These are phyloP conservation scores for Wickerhamiella dianesei DNA, from an alignment of 805 yeast genomes.

Conservation along the genomic window DNA sequence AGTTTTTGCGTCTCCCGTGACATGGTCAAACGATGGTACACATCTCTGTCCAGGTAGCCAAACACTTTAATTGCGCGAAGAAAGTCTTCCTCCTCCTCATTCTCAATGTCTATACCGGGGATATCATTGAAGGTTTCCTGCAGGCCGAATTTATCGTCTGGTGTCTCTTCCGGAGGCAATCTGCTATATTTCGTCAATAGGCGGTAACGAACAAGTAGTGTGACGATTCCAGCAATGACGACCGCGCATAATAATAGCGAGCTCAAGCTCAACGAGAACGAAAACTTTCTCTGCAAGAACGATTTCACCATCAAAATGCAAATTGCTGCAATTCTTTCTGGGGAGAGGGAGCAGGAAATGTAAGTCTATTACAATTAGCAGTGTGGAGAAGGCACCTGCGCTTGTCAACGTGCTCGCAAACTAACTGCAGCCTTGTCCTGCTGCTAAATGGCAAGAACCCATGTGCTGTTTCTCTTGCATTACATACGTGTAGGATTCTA, in stretches of 20 bases:
- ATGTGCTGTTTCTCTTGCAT: too few relatives aligned
- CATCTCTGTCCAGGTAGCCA: conserved; percentile 82
- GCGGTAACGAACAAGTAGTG: conserved; percentile 45
- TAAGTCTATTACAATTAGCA: not conserved
- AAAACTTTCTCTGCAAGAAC: conserved; percentile 1
- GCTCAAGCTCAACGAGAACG: conserved; percentile 13
- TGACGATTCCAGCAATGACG: conserved; percentile 26
- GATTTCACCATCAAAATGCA: not conserved
- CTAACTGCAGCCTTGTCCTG: too few relatives aligned
- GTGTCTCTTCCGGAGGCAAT: conserved; percentile 30
- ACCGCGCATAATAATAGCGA: conserved; percentile 18
- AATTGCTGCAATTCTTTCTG: not conserved
- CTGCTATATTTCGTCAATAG: conserved; percentile 52
- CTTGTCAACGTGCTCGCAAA: too few relatives aligned
- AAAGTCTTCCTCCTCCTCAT: conserved; percentile 37
- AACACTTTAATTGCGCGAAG: conserved; percentile 82
- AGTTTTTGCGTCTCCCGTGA: conserved; percentile 81
- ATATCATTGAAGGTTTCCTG: conserved; percentile 31
- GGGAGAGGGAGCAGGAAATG: conserved; percentile 1
- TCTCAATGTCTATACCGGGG: conserved; percentile 19
- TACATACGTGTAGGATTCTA: too few relatives aligned
- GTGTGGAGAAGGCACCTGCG: not conserved
- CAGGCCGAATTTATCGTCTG: conserved; percentile 27
- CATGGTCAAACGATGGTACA: conserved; percentile 83
- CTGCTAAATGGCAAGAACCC: too few relatives aligned